phyloP scores from a whole-genome alignment of 345 rosid genomes.

The Dimocarpus longan region DNA sequence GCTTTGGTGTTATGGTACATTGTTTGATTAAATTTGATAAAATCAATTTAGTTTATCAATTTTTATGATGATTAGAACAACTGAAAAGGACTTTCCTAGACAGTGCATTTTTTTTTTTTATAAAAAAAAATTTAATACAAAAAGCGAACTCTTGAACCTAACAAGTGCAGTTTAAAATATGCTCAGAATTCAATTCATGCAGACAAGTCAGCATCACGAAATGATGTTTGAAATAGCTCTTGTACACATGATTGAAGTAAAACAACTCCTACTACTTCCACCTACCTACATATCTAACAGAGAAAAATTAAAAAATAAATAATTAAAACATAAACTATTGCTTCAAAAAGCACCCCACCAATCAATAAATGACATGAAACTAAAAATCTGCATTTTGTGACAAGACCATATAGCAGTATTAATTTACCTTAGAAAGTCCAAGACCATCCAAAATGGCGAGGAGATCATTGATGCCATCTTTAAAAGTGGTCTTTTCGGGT shows the following conservation, averaged over 20 bases:
- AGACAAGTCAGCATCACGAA: background rate
- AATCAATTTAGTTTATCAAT: too few relatives aligned
- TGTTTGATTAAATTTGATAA: too few relatives aligned
- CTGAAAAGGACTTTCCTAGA: background rate
- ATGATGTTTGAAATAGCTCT: too few relatives aligned
- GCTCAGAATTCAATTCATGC: background rate
- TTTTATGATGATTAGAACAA: too few relatives aligned
- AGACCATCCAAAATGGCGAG: slow-evolving; percentile 45
- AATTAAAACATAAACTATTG: background rate
- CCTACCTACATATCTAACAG: background rate
- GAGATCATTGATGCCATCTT: slow-evolving; percentile 40
- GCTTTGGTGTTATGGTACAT: too few relatives aligned
- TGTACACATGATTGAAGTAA: too few relatives aligned
- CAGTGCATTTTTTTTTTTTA: background rate
- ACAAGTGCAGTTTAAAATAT: background rate
- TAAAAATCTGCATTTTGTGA: background rate
- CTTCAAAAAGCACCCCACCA: background rate
- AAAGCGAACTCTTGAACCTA: background rate
- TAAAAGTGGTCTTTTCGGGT: slow-evolving; percentile 42
- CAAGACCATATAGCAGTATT: too few relatives aligned
- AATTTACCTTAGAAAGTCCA: slow-evolving; percentile 35
- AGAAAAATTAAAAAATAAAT: background rate
- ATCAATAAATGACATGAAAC: background rate
- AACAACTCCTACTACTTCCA: too few relatives aligned
- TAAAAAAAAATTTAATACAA: too few relatives aligned